These are phyloP conservation scores for Trichoderma erinaceum DNA, from an alignment of 495 filamentous ascomycete genomes.

Conservation along the genomic window DNA sequence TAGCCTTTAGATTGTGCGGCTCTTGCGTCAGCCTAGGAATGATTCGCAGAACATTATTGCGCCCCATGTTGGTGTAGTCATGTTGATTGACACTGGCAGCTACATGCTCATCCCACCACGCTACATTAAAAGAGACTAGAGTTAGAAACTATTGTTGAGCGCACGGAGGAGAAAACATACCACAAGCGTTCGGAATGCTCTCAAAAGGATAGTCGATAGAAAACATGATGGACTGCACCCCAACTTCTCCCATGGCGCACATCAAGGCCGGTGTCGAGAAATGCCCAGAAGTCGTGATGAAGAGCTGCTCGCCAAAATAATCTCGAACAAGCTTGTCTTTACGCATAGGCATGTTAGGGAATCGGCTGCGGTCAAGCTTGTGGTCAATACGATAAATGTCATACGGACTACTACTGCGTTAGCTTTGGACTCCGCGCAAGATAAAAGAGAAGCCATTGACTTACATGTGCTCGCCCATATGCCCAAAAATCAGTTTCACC, in stretches of 20 bases:
- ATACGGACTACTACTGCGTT: slow-evolving; percentile 18
- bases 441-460: not conserved
- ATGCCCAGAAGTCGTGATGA: slow-evolving; percentile 47
- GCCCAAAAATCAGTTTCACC: slow-evolving; percentile 57
- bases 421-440: not conserved
- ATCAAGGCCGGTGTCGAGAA: slow-evolving; percentile 39
- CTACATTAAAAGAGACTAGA: not conserved
- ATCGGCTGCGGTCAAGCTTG: slow-evolving; percentile 25
- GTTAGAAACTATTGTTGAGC: not conserved
- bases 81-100: slow-evolving; percentile 16
- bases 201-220: slow-evolving; percentile 55
- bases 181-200: slow-evolving; percentile 35
- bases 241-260: slow-evolving; percentile 26
- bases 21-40: slow-evolving; percentile 18
- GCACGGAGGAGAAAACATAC: not conserved
- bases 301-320: slow-evolving; percentile 26
- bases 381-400: slow-evolving; percentile 27
- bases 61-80: slow-evolving; percentile 24
- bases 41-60: slow-evolving; percentile 24
- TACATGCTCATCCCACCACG: slow-evolving; percentile 27
- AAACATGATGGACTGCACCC: slow-evolving; percentile 38
- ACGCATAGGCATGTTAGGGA: slow-evolving; percentile 26
- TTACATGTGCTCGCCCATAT: slow-evolving; percentile 51
- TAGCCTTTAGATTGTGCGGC: slow-evolving; percentile 20
- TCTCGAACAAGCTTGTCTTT: slow-evolving; percentile 24